Evolutionary conservation across 345 rosid genomes (phyloP), one percentile per base, ranked within the genome.

Genomic region (Passiflora organensis): DNA sequence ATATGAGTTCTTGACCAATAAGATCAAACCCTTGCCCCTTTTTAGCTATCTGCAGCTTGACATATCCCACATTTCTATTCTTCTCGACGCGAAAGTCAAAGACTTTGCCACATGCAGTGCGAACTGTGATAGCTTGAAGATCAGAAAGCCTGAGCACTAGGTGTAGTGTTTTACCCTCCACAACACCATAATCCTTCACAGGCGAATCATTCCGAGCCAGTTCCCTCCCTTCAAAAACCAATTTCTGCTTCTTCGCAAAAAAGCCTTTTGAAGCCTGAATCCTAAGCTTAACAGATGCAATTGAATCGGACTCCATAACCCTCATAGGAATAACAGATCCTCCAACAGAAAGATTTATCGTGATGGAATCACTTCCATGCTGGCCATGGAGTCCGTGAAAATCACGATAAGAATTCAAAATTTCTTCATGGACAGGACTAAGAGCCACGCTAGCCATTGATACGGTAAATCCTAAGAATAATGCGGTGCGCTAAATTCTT

Each of bases 211-310:
- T 73, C 49, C 75, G 72, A 53, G 93, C 72, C 54, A 81, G 50
- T 53, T 86, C 93, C 62, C 80, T 70, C 21, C 94, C 86, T 41
- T 72, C 78, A 54, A 45, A 74, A 17, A 84, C 76, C 67, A 90
- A 73, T 57, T 68, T 90, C 73, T 75, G 93, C 69, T 72, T 82
- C 74, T 79, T 86, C 51, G 64, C 82, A 56, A 80, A 75, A 72
- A 81, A 68, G 0, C 93, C 94, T 65, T 74, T 78, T 53, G 63
- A 74, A 61, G 70, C 68, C 76, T 82, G 90, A 72, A 90, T 84
- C 72, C 88, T 79, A 63, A 84, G 72, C 75, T 85, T 90, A 72
- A 90, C 81, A 21, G 80, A 82, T 5, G 89, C 87, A 72, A 90
- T 73, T 6, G 84, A 81, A 64, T 81, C 94, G 0, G 82, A 84